Base-by-base conservation (phyloP, 2,329 filamentous ascomycete genomes). In the Hymenoscyphus linearis region DNA sequence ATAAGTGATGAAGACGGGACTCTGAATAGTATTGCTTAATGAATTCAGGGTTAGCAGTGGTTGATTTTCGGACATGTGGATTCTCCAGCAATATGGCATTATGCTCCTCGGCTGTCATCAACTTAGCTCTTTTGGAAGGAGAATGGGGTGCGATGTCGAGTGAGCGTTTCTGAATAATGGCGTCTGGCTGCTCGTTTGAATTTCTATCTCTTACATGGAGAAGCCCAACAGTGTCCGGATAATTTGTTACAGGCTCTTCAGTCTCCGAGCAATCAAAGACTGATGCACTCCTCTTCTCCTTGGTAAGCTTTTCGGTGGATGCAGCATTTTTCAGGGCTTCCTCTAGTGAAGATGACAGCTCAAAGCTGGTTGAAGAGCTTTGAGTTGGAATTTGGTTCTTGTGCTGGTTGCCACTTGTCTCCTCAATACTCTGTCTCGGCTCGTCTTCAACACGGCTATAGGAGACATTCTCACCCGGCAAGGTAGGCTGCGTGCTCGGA, bases 1-100 rank as follows among this genome's bases (percentile, higher is more conserved):
- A 97, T 0, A 99, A 78, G 72, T 99, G 95, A 74, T 99, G 96
- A 22, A 99, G 80, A 26, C 95, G 88, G 64, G 93, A 98, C 75
- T 98, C 93, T 4, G 91, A 89, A 72, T 98, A 99, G 71, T 91
- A 99, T 64, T 98, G 93, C 65, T 93, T 89, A 1, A 99, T 79
- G 64, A 99, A 99, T 37, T 95, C 87, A 0, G 96, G 95, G 67
- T 99, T 96, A 9, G 92, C 90, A 1, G 92, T 92, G 1, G 93
- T 96, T 0, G 92, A 92, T 70, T 96, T 95, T 62, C 91, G 85
- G 68, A 96, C 85, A 36, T 87, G 86, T 2, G 95, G 92, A 70
- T 98, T 92, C 2, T 89, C 85, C 3, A 99, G 80, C 1, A 98
- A 80, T 62, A 89, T 79, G 10, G 90, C 89, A 71, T 98, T 99